Conservation (phyloP, 2,329 filamentous ascomycete genomes). For the Ophiostoma perfectum region DNA sequence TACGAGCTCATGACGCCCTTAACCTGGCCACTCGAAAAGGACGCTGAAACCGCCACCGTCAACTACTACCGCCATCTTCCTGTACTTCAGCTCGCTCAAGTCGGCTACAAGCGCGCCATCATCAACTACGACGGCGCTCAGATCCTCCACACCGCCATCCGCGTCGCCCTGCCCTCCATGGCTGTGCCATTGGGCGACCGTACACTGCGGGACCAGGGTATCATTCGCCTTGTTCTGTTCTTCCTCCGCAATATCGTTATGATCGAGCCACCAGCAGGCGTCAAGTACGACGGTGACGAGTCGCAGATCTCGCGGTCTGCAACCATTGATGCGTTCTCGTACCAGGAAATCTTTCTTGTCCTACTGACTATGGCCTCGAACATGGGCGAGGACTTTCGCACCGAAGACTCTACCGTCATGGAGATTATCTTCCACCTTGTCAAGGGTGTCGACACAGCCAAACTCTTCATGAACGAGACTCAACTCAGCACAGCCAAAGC, state of each 20-base stretch:
- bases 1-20: constrained; percentile 86
- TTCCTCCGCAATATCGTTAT: constrained; percentile 84
- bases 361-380: constrained; percentile 84
- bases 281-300: constrained; percentile 80
- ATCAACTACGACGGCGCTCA: constrained; percentile 74
- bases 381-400: constrained; percentile 87
- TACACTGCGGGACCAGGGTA: constrained; percentile 74
- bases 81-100: constrained; percentile 79
- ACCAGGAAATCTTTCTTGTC: constrained; percentile 83
- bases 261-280: constrained; percentile 67
- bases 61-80: constrained; percentile 92
- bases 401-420: constrained; percentile 81
- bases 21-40: constrained; percentile 86
- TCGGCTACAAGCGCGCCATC: constrained; percentile 82
- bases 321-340: constrained; percentile 81
- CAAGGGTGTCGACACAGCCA: constrained; percentile 78
- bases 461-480: constrained; percentile 77
- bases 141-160: constrained; percentile 74
- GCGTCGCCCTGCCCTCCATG: constrained; percentile 80
- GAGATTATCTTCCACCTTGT: constrained; percentile 90
- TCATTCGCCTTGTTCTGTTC: constrained; percentile 85
- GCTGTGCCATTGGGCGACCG: constrained; percentile 71
- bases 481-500: constrained; percentile 64
- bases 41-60: constrained; percentile 74
- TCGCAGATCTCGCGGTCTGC: constrained; percentile 81